Conservation (phyloP, 75 land plant genomes). For the Azolla pinnata region DNA sequence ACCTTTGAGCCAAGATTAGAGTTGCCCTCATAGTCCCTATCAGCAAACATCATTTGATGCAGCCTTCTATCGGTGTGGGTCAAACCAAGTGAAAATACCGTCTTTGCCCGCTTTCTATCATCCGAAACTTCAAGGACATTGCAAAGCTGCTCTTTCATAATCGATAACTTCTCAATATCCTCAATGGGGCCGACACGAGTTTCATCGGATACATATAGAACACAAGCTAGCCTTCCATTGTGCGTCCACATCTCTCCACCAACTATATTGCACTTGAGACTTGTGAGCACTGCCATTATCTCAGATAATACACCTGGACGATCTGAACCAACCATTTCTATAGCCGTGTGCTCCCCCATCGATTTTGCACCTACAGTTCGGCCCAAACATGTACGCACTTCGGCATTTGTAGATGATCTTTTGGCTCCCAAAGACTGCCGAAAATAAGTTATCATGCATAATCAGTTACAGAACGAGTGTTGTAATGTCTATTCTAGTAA, state of each 20-base stretch:
- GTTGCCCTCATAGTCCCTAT: conserved; percentile 66
- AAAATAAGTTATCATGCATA: not conserved
- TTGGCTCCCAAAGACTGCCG: conserved; percentile 49
- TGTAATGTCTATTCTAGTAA: too few species aligned
- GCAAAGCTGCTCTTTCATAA: conserved; percentile 50
- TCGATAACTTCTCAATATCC: conserved; percentile 42
- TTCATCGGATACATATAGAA: conserved; percentile 78
- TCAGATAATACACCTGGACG: conserved; percentile 90
- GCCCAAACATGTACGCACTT: conserved; percentile 18
- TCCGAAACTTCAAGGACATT: conserved; percentile 50
- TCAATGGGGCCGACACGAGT: conserved; percentile 48
- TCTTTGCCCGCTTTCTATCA: conserved; percentile 45
- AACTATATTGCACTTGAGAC: conserved; percentile 66
- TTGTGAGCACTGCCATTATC: conserved; percentile 65
- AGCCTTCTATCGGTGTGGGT: conserved; percentile 80
- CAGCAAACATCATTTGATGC: conserved; percentile 92
- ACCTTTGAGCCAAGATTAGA: conserved; percentile 1
- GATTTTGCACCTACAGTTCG: conserved; percentile 51
- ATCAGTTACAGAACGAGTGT: too few species aligned
- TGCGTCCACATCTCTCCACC: conserved; percentile 93
- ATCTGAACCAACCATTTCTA: conserved; percentile 73
- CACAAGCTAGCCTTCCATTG: conserved; percentile 69
- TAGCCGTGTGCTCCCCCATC: conserved; percentile 51
- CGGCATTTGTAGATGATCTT: conserved; percentile 13
- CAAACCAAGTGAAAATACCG: conserved; percentile 42